Base-by-base conservation (phyloP, 352 stramenopile species). In the Phytophthora lateralis region DNA sequence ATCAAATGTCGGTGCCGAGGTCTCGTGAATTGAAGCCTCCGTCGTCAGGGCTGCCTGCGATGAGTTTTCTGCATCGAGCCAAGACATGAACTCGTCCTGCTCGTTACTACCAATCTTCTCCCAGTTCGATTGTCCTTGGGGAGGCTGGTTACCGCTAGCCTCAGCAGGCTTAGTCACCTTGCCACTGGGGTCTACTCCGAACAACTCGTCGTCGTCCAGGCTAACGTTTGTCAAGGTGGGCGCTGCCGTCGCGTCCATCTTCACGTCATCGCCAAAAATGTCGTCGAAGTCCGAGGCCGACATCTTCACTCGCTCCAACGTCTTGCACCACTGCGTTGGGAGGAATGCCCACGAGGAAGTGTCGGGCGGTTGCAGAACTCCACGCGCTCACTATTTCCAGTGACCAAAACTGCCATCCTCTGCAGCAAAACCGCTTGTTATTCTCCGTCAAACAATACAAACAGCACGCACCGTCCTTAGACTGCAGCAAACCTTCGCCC, bases 221-320 rank as follows among this genome's bases (percentile, higher is more conserved):
- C 85, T 73, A 17, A 60, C 44, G n/a, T 69, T 58, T 11, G 77
- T 73, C 6, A 85, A 44, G 5, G 77, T 78, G 18, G 78, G 67
- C 6, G 67, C 61, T 38, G 66, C 62, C 11, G 79, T 78, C 41
- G 86, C 62, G 35, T 90, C 77, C 55, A 89, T 72, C 43, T 89
- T 94, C 18, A 76, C 55, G 38, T 91, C 83, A 9, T 95, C 83
- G 9, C 83, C 83, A 49, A 95, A 93, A 57, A 93, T 93, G 54
- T 95, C 85, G 55, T 95, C 82, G 43, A 93, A 89, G 49, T 93
- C 81, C 21, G 76, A 71, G 11, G 65, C 69, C 66, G 55, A 64
- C 67, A 71, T 69, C 21, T 43, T 55, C 7, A 4, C 4, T 37
- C 32, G 48, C 18, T 51, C 17, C 24, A 30, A 35, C 18, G 18